Evolutionary conservation across 495 filamentous ascomycete species (phyloP).

Genomic region (Poronia punctata): DNA sequence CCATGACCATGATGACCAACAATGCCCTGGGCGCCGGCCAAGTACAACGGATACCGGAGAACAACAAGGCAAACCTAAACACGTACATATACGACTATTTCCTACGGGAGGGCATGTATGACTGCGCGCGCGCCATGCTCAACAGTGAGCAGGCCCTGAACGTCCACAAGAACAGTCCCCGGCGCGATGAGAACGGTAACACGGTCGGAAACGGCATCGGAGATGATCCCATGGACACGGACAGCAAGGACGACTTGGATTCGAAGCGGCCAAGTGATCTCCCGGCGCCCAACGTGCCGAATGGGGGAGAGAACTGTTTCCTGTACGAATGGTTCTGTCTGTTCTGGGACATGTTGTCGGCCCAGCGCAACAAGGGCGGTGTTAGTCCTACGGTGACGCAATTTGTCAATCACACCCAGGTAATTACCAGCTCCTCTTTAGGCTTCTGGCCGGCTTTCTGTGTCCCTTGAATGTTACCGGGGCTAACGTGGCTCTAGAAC

Average conservation of each 20-base stretch:
- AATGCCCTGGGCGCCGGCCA: slow-evolving; percentile 39
- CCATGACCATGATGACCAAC: slow-evolving; percentile 69
- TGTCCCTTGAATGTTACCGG: neutral
- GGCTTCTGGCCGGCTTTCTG: neutral
- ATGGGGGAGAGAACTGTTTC: slow-evolving; percentile 63
- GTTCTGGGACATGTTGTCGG: slow-evolving; percentile 91
- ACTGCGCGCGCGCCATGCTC: slow-evolving; percentile 68
- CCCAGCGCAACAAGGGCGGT: slow-evolving; percentile 57
- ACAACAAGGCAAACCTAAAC: slow-evolving; percentile 56
- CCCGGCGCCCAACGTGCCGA: slow-evolving; percentile 62
- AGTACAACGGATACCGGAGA: slow-evolving; percentile 29
- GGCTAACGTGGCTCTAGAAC: slow-evolving; percentile 37
- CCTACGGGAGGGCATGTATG: slow-evolving; percentile 69
- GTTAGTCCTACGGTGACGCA: slow-evolving; percentile 49
- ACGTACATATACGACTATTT: slow-evolving; percentile 99
- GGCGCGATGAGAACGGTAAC: slow-evolving; percentile 56
- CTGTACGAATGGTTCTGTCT: slow-evolving; percentile 91
- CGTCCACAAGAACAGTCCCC: slow-evolving; percentile 48
- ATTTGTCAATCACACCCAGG: slow-evolving; percentile 77
- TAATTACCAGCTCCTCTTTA: slow-evolving; percentile 32
- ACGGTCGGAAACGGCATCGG: slow-evolving; percentile 63
- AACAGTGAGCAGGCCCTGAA: slow-evolving; percentile 54
- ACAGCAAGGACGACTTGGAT: slow-evolving; percentile 68
- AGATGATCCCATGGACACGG: slow-evolving; percentile 74
- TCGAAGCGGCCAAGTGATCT: slow-evolving; percentile 70